Evolutionary conservation across 768 basidiomycete species (phyloP), one percentile per base, ranked within the genome.

Genomic region (Russula abietina): DNA sequence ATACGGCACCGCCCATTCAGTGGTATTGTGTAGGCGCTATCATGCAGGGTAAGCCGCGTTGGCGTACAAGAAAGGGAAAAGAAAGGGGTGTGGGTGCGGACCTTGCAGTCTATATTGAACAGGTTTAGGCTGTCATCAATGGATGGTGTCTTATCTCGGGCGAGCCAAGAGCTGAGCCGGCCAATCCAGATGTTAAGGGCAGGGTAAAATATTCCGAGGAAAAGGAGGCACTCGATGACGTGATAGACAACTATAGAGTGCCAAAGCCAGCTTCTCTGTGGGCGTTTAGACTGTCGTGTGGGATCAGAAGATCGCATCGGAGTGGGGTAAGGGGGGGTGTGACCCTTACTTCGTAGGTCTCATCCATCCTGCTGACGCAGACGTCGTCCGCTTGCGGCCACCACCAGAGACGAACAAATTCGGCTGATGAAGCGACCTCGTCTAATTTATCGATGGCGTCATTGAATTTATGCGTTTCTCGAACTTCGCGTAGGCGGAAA

Each of bases 371-470:
- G 70, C 86, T 89, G 55, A 89, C 81, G 41, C 91, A 82, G 54
- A 96, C 79, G 38, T 75, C 75, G 61, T 87, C 86, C 16, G 84
- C 80, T 54, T 89, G 85, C 2, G 95, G 93, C 75, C 87, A 96
- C 95, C 95, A 99, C 91, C 92, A 97, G 19, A 93, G 80, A 19
- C 93, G 80, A n/a, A 91, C 89, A 72, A 97, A 93, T 73, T 99
- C 84, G 2, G 90, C 86, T n/a, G 84, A 77, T 55, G 68, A 70
- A 32, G 79, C 83, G 55, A 90, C 71, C 3, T 72, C 62, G 61
- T 88, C 82, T n/a, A 92, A 70, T 57, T 79, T 74, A 32, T 73
- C 68, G 58, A 91, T 70, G 65, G 84, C 81, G n/a, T 83, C 76
- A 45, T 84, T 83, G 69, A 95, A 91, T 12, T 76, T 66, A 38